Evolutionary conservation across 371 early-diverging fungal genomes (phyloP).

Genomic region (Neoconidiobolus thromboides): DNA sequence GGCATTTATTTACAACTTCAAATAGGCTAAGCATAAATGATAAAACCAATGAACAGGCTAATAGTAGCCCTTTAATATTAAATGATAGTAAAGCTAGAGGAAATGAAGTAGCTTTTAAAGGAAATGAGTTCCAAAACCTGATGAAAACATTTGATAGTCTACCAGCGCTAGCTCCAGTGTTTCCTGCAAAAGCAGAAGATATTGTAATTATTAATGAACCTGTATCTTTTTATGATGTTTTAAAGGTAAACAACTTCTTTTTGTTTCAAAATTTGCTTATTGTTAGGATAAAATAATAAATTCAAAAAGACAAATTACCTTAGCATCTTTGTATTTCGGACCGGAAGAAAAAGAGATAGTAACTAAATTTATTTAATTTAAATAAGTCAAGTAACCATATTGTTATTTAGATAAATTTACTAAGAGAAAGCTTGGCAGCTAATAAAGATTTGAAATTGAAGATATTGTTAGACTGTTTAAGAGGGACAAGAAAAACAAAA

Average conservation of each 20-base stretch:
- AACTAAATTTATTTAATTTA: background rate
- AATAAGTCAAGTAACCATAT: background rate
- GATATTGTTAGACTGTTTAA: slow-evolving; percentile 66
- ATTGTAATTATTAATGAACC: background rate
- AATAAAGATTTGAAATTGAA: slow-evolving; percentile 33
- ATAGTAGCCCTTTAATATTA: no score
- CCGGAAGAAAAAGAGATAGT: background rate
- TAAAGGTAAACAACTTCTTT: background rate
- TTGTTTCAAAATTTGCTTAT: no score
- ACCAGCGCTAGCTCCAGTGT: background rate
- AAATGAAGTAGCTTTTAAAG: background rate
- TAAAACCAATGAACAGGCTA: no score
- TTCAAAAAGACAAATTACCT: background rate
- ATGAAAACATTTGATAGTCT: background rate
- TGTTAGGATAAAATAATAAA: background rate
- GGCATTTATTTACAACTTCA: no score
- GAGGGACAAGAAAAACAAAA: slow-evolving; percentile 56
- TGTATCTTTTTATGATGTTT: background rate
- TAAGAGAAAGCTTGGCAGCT: slow-evolving; percentile 29
- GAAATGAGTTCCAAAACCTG: background rate
- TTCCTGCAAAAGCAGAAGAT: background rate
- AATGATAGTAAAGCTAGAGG: no score
- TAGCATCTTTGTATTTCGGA: background rate
- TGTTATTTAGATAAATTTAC: slow-evolving; percentile 23
- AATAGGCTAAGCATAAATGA: no score